Evolutionary conservation across 345 rosid genomes (phyloP), one percentile per base, ranked within the genome.

Genomic region (Gossypium turneri): DNA sequence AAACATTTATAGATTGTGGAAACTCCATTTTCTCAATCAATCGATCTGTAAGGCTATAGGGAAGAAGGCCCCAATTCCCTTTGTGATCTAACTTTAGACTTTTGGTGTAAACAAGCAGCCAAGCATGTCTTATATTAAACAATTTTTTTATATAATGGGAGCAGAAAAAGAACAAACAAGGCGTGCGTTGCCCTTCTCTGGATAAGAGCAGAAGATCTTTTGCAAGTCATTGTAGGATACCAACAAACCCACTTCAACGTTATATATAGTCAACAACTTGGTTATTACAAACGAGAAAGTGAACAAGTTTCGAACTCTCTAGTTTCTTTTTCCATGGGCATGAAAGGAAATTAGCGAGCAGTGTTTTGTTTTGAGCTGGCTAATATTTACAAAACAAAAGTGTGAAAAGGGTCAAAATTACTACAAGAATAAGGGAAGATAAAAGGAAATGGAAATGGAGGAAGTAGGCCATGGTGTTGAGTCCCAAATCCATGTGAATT

Each of bases 381-480:
- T 47, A 67, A 67, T 16, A 22, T 29, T 47, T 67, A 67, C 34
- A 47, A 22, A 34, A 67, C 12, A 22, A 24, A 67, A 48, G 41
- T 53, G 29, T 1, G n/a, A 29, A 52, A 29, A 27, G 60, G 45
- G 25, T 7, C 16, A 52, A 51, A 70, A 17, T 51, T 20, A 29
- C 29, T 34, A 20, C 51, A 55, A 56, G 51, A 38, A 38, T 38
- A 38, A 71, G 7, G n/a, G 74, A 55, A 71, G 48, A 56, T 34
- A 38, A n/a, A 56, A n/a, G 44, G 45, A 67, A 48, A 67, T 43
- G 22, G 47, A 50, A 51, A 44, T 16, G 16, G 45, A 51, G 13
- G 72, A 69, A 22, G 73, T 51, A 69, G 74, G 74, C 19, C 74
- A 71, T 71, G 63, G 56, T 71, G 74, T 71, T 70, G 3, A 41